These are phyloP conservation scores for Rhodomyrtus psidioides DNA, from an alignment of 441 rosid genomes.

Conservation along the genomic window DNA sequence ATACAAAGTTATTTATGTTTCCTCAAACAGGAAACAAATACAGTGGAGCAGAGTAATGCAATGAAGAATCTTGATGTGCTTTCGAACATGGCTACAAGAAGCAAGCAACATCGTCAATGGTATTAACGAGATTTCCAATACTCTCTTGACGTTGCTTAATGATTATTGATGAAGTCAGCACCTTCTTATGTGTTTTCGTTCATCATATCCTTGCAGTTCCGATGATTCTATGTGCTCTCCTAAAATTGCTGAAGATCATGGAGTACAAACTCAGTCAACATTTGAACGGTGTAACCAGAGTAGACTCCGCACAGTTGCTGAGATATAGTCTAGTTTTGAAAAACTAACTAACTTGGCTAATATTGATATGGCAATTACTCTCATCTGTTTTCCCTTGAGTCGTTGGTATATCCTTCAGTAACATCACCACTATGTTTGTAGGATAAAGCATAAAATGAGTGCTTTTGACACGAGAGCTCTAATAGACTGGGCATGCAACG, in stretches of 20 bases:
- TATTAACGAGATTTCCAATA: constrained; percentile 13
- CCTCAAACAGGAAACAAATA: constrained; percentile 38
- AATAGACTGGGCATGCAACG: no score
- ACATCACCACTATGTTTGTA: constrained; percentile 17
- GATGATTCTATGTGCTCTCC: constrained; percentile 29
- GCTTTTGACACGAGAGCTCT: no score
- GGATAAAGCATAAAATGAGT: constrained; percentile 44
- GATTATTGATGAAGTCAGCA: neutral
- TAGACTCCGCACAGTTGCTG: constrained; percentile 70
- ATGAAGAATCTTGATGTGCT: constrained; percentile 41
- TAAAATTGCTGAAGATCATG: constrained; percentile 30
- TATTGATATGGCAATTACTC: constrained; percentile 68
- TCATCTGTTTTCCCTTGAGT: constrained; percentile 1
- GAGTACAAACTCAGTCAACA: constrained; percentile 26
- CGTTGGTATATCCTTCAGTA: neutral
- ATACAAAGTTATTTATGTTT: neutral
- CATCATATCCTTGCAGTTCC: constrained; percentile 29
- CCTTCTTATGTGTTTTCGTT: constrained; percentile 9
- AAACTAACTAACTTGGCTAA: constrained; percentile 26
- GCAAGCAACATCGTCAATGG: constrained; percentile 44
- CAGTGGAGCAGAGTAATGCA: constrained; percentile 30
- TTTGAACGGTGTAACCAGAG: constrained; percentile 50
- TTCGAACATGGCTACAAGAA: constrained; percentile 48
- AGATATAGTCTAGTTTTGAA: constrained; percentile 68
- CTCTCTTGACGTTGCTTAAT: neutral